Conservation (phyloP, 768 basidiomycete genomes). For the Leccinum imitatum region DNA sequence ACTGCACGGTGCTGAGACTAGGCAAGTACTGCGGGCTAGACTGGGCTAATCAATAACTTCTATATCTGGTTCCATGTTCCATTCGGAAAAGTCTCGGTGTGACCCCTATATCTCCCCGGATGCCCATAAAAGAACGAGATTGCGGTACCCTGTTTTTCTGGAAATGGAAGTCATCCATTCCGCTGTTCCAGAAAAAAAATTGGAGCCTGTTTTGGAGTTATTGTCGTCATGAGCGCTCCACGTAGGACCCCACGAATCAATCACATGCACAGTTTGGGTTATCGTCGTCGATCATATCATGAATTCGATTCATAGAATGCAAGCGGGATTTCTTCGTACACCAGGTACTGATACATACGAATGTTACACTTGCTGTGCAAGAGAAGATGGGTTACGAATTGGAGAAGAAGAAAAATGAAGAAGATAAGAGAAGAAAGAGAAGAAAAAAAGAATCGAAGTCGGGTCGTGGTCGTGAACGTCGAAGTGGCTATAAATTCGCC, state of each 20-base stretch:
- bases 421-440: constrained; percentile 5
- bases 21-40: neutral
- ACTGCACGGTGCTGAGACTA: neutral
- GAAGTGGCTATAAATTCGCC: constrained; percentile 23
- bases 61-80: neutral
- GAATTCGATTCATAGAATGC: constrained; percentile 21
- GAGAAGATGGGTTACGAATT: neutral
- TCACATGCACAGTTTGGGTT: constrained; percentile 5
- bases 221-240: neutral
- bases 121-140: neutral
- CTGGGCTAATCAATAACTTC: neutral
- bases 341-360: constrained; percentile 36
- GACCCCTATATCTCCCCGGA: neutral
- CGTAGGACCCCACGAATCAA: constrained; percentile 3
- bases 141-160: neutral
- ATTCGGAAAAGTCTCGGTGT: neutral
- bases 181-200: constrained; percentile 12
- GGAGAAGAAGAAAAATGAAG: neutral
- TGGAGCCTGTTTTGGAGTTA: neutral
- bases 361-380: constrained; percentile 12
- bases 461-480: constrained; percentile 19
- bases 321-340: constrained; percentile 27
- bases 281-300: constrained; percentile 5
- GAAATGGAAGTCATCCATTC: constrained; percentile 1
- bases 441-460: constrained; percentile 10